Conservation (phyloP, 148 eudicot species). For the Bassia scoparia region DNA sequence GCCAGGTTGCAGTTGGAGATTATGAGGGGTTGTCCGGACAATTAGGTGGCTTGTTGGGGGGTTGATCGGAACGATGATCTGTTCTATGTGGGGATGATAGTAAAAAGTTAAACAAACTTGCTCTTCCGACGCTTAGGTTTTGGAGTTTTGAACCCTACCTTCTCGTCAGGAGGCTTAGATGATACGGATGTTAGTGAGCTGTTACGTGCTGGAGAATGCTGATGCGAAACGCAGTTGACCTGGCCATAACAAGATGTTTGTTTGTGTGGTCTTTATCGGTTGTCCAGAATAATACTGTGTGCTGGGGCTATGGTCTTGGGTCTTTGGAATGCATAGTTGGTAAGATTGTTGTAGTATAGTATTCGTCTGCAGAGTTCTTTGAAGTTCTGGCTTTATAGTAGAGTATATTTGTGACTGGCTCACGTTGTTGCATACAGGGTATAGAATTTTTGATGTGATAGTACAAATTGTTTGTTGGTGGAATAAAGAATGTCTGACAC, state of each 20-base stretch:
- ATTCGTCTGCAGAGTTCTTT: conserved; percentile 9
- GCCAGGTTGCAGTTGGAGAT: background rate
- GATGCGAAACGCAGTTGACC: conserved; percentile 13
- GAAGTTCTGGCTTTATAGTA: conserved; percentile 17
- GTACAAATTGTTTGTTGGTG: conserved; percentile 14
- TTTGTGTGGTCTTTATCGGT: conserved; percentile 20
- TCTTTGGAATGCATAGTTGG: conserved; percentile 19
- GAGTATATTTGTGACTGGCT: conserved; percentile 31
- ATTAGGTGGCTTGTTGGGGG: no score
- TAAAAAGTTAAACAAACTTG: background rate
- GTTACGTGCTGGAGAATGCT: conserved; percentile 10
- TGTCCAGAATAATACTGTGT: conserved; percentile 16
- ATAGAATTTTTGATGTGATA: background rate
- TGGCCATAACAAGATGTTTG: conserved; percentile 12
- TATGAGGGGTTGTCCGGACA: background rate
- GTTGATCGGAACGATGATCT: background rate
- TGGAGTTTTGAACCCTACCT: background rate
- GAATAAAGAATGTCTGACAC: background rate
- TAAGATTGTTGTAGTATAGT: background rate
- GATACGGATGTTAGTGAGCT: conserved; percentile 5
- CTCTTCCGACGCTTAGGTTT: background rate
- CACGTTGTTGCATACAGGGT: conserved; percentile 26
- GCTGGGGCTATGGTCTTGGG: no score
- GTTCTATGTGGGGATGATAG: background rate
- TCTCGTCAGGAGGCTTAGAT: conserved; percentile 6